Conservation (phyloP, 2,329 filamentous ascomycete genomes). For the Davidsoniella neocaledoniae region DNA sequence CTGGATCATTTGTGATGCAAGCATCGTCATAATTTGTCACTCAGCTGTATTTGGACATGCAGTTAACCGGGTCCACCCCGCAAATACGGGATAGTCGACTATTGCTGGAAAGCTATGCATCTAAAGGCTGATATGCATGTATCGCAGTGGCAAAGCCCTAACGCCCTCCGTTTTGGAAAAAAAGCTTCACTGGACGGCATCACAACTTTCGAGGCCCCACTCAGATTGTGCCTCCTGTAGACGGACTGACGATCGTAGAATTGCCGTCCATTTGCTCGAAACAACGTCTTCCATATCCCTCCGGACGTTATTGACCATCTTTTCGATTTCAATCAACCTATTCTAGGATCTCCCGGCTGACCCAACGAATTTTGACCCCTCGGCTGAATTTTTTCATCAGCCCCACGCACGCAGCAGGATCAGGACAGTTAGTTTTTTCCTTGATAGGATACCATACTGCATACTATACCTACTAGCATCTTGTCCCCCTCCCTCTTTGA, state of each 20-base stretch:
- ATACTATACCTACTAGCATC: background rate
- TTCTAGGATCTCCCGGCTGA: conserved; percentile 1
- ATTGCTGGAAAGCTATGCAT: background rate
- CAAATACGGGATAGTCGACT: conserved; percentile 5
- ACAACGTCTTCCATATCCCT: background rate
- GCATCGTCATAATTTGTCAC: conserved; percentile 9
- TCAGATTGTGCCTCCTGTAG: conserved; percentile 3
- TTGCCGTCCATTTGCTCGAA: background rate
- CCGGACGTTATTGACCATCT: background rate
- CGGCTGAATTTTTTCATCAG: conserved; percentile 13
- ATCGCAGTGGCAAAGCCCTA: conserved; percentile 8
- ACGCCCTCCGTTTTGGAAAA: conserved; percentile 8
- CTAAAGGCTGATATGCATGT: conserved; percentile 2
- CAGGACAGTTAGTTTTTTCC: conserved; percentile 10
- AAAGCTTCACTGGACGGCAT: conserved; percentile 4
- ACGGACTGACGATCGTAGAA: background rate
- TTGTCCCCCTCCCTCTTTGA: conserved; percentile 2
- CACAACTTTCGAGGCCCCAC: conserved; percentile 5
- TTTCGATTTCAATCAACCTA: background rate
- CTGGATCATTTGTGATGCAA: background rate
- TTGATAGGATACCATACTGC: background rate
- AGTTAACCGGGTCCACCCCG: conserved; percentile 6
- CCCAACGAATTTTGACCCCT: conserved; percentile 12
- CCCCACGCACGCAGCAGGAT: conserved; percentile 12
- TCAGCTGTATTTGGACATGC: conserved; percentile 3